phyloP scores from a whole-genome alignment of 2,329 filamentous ascomycete genomes.

The Pseudohalonectria lignicola region DNA sequence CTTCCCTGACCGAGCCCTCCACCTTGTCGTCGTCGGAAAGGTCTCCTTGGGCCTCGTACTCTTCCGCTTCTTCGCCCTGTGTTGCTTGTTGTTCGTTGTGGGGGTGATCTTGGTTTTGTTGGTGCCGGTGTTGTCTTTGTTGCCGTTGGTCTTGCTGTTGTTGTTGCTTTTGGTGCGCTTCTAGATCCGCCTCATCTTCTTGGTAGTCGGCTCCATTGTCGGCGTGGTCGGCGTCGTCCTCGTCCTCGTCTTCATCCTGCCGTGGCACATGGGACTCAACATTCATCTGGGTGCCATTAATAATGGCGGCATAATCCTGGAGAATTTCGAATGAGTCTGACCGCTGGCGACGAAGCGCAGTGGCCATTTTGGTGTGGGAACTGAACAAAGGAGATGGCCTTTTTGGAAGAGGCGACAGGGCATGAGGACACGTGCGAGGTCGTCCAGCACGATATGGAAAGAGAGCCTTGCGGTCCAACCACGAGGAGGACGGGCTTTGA shows the following conservation, averaged over 20 bases:
- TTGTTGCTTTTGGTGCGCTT: not conserved
- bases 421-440: not conserved
- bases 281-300: constrained; percentile 39
- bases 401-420: not conserved
- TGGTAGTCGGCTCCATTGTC: constrained; percentile 14
- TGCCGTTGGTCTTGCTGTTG: not conserved
- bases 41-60: constrained; percentile 22
- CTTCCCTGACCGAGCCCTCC: constrained; percentile 64
- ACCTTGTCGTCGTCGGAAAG: constrained; percentile 48
- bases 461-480: no score
- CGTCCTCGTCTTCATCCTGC: constrained; percentile 16
- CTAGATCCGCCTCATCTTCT: not conserved
- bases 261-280: no score
- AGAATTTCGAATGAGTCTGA: constrained; percentile 33
- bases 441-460: no score
- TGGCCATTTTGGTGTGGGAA: constrained; percentile 6
- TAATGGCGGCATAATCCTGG: constrained; percentile 35
- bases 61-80: constrained; percentile 18
- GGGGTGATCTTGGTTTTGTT: no score
- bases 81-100: no score
- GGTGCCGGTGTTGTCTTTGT: constrained; percentile 8
- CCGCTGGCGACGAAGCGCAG: constrained; percentile 13
- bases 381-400: not conserved
- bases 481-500: no score
- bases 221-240: constrained; percentile 13